These are phyloP conservation scores for Ceratocystis harringtonii DNA, from an alignment of 2,329 filamentous ascomycete genomes.

Conservation along the genomic window DNA sequence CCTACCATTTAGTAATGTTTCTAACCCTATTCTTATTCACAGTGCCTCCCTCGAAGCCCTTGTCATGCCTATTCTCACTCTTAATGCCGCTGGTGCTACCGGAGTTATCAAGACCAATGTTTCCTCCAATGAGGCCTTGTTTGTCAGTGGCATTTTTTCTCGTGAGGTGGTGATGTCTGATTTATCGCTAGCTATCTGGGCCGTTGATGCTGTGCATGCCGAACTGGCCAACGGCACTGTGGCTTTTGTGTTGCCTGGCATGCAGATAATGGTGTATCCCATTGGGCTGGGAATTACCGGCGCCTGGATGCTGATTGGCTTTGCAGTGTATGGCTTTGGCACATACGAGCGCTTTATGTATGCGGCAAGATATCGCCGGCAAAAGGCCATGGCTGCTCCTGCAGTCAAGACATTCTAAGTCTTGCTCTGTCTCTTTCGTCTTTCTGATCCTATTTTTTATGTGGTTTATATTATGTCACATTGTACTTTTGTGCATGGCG, in stretches of 20 bases:
- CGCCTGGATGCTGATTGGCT: constrained; percentile 44
- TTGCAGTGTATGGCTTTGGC: constrained; percentile 45
- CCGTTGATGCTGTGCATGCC: constrained; percentile 33
- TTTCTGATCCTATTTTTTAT: background rate
- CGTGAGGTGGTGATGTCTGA: constrained; percentile 38
- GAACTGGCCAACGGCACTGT: constrained; percentile 36
- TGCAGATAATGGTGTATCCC: constrained; percentile 53
- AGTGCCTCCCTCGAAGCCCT: constrained; percentile 46
- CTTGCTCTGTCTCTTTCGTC: background rate
- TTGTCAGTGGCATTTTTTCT: constrained; percentile 57
- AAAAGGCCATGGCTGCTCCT: constrained; percentile 5
- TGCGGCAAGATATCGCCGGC: constrained; percentile 40
- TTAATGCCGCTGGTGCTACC: constrained; percentile 40
- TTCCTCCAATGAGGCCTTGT: constrained; percentile 54
- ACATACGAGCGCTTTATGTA: constrained; percentile 53
- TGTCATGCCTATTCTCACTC: constrained; percentile 52
- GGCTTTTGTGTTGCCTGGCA: constrained; percentile 55
- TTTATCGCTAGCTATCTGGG: constrained; percentile 33
- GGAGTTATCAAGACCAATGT: constrained; percentile 48
- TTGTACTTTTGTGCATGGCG: background rate
- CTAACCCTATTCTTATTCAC: constrained; percentile 19
- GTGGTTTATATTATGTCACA: background rate
- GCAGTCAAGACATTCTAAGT: constrained; percentile 14
- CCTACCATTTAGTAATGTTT: background rate
- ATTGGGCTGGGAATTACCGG: constrained; percentile 52